These are phyloP conservation scores for Hymenoscyphus occultus DNA, from an alignment of 2,329 filamentous ascomycete genomes.

Conservation along the genomic window DNA sequence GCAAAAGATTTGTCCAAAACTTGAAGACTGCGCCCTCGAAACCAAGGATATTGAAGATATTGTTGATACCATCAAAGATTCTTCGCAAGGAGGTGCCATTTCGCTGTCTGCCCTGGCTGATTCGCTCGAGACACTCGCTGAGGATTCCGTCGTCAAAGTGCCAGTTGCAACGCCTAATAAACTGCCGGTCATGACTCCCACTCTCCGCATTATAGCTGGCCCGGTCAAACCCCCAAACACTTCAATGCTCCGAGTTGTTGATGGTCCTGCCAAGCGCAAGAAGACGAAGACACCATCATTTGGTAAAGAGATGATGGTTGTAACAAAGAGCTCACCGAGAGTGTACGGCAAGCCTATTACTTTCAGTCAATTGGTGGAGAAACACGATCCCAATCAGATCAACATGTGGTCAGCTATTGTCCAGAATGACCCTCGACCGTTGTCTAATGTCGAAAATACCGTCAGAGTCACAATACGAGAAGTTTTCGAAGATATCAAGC, in stretches of 20 bases:
- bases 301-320: neutral
- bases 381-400: neutral
- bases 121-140: neutral
- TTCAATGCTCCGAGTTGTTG: neutral
- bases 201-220: slow-evolving; percentile 8
- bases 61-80: neutral
- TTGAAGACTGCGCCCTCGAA: neutral
- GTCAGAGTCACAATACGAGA: neutral
- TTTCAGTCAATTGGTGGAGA: slow-evolving; percentile 5
- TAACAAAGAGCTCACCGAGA: neutral
- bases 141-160: neutral
- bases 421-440: neutral
- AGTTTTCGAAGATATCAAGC: neutral
- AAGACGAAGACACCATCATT: neutral
- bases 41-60: neutral
- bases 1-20: slow-evolving; percentile 24
- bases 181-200: slow-evolving; percentile 10
- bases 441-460: neutral
- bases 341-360: slow-evolving; percentile 1
- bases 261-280: neutral
- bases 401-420: neutral
- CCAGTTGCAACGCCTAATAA: neutral
- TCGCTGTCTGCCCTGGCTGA: neutral
- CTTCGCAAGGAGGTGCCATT: neutral
- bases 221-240: neutral